Base-by-base conservation (phyloP, 306 rosid genomes). In the Gastrolobium villosum region DNA sequence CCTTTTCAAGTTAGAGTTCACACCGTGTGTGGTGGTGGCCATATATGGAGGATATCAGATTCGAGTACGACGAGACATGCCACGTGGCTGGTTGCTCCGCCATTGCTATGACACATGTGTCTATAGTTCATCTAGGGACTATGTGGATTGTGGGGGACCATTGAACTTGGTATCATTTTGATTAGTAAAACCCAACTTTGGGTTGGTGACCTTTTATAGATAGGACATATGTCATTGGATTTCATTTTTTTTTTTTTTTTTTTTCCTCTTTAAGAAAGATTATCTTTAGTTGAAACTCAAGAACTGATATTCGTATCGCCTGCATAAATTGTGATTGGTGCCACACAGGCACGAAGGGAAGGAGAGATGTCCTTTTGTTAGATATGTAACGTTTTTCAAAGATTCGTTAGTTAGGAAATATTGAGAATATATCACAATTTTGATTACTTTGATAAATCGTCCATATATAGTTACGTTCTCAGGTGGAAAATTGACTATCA, bases 391-490 rank as follows among this genome's bases (percentile, higher is more conserved):
- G n/a, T 56, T 70, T 64, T 56, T 40, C 69, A 45, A n/a, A 72
- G 67, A 59, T 70, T 78, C 11, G 70, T 54, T 79, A 83, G 83
- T 76, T 70, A 14, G 62, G 83, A 45, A 60, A 81, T 77, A 84
- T 63, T 14, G 77, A 81, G 72, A 76, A 80, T 78, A 80, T 78
- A 85, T 85, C 83, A 13, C 9, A 71, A 15, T 41, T 45, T 59
- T 62, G 71, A 82, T 64, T 32, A 15, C 20, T 79, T 77, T 43
- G 77, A 66, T 82, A 75, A 75, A 88, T 84, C 83, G 79, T 79
- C 84, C 83, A 43, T n/a, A n/a, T n/a, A n/a, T 62, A 70, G 88
- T 84, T 88, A 75, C 88, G 87, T 86, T 87, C 77, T 77, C 53
- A 46, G 63, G 76, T 79, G 62, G 83, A 72, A 72, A 76, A 62